Evolutionary conservation across 768 basidiomycete species (phyloP), one percentile per base, ranked within the genome.

Genomic region (Termitomyces sp.): DNA sequence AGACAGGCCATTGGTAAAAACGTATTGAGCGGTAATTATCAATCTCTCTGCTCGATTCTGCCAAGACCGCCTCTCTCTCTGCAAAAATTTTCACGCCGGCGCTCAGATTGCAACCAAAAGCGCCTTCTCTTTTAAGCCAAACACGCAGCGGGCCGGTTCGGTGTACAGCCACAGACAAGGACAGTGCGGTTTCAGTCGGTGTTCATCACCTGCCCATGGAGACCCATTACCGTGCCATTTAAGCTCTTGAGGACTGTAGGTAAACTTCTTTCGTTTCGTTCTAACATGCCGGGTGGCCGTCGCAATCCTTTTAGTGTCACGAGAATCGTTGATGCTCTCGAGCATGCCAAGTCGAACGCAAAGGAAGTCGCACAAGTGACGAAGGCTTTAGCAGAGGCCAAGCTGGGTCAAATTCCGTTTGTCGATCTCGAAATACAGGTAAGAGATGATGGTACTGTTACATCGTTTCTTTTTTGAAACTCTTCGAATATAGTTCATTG

Each of bases 401-500:
- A 71, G 52, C 63, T 74, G 37, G 68, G 73, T 5, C 73, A 72
- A 32, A 74, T 69, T 11, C 71, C 75, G n/a, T 83, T 78, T 59
- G 78, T 84, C 19, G 85, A 88, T 65, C 65, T 87, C 28, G 70
- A 70, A 14, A 80, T 87, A 51, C 79, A 82, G 69, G 82, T 83
- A 55, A 56, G 71, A 28, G 21, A 48, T 12, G 2, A 37, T 37
- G 6, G 16, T 0, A 37, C 35, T 17, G 16, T 6, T 17, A 5
- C 5, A 3, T n/a, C 2, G 28, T 25, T 11, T 5, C 19, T 21
- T 23, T 11, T 46, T 21, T 39, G 16, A 42, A 11, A 8, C 3
- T 8, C 10, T 30, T 5, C n/a, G 4, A 27, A 9, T 4, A 7
- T 52, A 86, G 81, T 89, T 91, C 55, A 88, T 90, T 46, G 84